Evolutionary conservation across 306 rosid species (phyloP), one percentile per base, ranked within the genome.

Genomic region (Spatholobus suberectus): DNA sequence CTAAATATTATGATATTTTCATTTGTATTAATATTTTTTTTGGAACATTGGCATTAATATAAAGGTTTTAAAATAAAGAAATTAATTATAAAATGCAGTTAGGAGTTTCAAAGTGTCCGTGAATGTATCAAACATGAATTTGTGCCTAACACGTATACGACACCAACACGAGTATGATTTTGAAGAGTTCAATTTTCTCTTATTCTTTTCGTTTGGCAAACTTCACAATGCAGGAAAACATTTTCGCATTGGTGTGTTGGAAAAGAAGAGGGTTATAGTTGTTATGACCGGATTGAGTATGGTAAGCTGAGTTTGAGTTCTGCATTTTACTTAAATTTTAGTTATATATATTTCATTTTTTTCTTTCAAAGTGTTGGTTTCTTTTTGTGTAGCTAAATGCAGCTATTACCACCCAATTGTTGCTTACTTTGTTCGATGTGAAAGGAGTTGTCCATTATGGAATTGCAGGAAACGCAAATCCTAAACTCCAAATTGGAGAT

Each of bases 401-500:
- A 86, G 92, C 87, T 26, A 58, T 84, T 81, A 76, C 92, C 14
- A 90, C 97, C 44, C 87, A 94, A 37, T 77, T 90, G 82, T 85
- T 94, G 85, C 79, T 92, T 9, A 79, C 73, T 62, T 69, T 90
- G 41, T 92, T 94, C 68, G 80, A 70, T 18, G 83, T 90, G 66
- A 75, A 89, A 84, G 94, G 97, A 29, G 85, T 92, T 58, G 23
- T 92, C 12, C 98, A 90, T 77, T 88, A 66, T 77, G 97, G 98
- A 83, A 86, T 92, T 84, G 92, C 97, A n/a, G 98, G 98, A 57
- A 92, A 92, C 73, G 90, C 89, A 71, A 78, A 94, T 78, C 89
- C 97, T 15, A 5, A 87, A 12, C 88, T 94, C 26, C 94, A 92
- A 55, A 86, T 92, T 67, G 95, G 97, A 74, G 95, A 94, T 81